A percentile compares a stretch with the other conserved stretches of the same genome.
Evolutionary conservation across 495 filamentous ascomycete genomes (phyloP).

Genomic region (Penicillium soppii): DNA sequence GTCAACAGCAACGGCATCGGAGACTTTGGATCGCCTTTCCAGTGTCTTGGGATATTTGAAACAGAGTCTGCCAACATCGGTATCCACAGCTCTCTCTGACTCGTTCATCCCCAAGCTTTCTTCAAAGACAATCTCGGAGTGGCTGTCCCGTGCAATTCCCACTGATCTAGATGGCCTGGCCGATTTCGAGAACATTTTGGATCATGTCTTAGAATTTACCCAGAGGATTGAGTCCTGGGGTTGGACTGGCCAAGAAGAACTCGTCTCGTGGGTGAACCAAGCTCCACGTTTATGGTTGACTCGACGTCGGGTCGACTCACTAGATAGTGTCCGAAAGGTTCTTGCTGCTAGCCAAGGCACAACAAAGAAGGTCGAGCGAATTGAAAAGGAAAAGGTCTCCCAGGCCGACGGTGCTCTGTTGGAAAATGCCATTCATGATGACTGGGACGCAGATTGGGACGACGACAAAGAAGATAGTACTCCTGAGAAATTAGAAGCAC

Average conservation of each 20-base stretch:
- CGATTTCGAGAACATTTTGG: constrained; percentile 64
- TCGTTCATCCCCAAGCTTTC: constrained; percentile 66
- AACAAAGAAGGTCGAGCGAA: constrained; percentile 69
- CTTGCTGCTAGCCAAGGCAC: constrained; percentile 61
- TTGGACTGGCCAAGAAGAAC: constrained; percentile 66
- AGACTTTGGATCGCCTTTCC: constrained; percentile 50
- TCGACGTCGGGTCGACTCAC: constrained; percentile 73
- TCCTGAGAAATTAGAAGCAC: constrained; percentile 15
- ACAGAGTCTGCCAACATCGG: constrained; percentile 59
- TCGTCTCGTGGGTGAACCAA: constrained; percentile 78
- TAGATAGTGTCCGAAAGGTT: constrained; percentile 70
- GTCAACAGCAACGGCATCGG: constrained; percentile 26
- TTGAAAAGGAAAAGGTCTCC: constrained; percentile 79
- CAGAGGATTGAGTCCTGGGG: constrained; percentile 56
- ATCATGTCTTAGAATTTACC: constrained; percentile 61
- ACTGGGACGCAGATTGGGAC: constrained; percentile 77
- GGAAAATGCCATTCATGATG: constrained; percentile 55
- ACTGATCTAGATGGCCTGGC: constrained; percentile 65
- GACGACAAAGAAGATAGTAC: constrained; percentile 55
- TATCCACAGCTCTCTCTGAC: constrained; percentile 61
- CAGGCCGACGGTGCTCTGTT: constrained; percentile 63
- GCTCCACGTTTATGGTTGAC: constrained; percentile 81
- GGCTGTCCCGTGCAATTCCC: constrained; percentile 76
- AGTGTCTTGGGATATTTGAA: constrained; percentile 64
- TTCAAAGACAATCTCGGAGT: constrained; percentile 63